These are phyloP conservation scores for Globisporangium spiculum DNA, from an alignment of 352 stramenopile genomes.

Conservation along the genomic window DNA sequence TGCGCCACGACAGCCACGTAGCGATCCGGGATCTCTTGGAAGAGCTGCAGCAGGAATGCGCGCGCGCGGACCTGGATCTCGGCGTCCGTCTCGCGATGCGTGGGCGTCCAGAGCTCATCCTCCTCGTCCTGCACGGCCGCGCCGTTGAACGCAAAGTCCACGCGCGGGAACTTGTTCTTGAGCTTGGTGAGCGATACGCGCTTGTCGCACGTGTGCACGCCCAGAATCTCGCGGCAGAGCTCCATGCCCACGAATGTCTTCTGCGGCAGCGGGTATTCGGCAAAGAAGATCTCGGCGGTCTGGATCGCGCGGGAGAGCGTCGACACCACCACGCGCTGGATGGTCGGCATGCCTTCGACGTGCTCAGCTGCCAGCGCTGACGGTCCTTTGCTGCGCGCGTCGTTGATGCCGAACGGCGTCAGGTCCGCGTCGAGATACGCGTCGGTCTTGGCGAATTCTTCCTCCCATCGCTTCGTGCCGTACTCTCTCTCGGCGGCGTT, in stretches of 20 bases:
- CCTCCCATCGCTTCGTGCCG: conserved; percentile 54
- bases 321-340: conserved; percentile 68
- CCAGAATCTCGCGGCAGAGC: conserved; percentile 60
- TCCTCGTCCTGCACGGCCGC: conserved; percentile 46
- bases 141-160: conserved; percentile 42
- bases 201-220: conserved; percentile 71
- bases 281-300: conserved; percentile 67
- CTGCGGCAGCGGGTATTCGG: conserved; percentile 25
- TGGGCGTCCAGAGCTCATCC: conserved; percentile 54
- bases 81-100: conserved; percentile 57
- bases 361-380: conserved; percentile 33
- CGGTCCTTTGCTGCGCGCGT: conserved; percentile 45
- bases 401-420: conserved; percentile 52
- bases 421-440: conserved; percentile 61
- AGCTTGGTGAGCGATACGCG: conserved; percentile 42
- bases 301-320: conserved; percentile 69
- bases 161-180: conserved; percentile 44
- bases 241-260: conserved; percentile 52
- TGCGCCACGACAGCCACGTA: conserved; percentile 63
- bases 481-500: conserved; percentile 58
- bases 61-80: conserved; percentile 50
- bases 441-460: conserved; percentile 52
- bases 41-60: conserved; percentile 37
- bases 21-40: conserved; percentile 44
- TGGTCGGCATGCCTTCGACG: conserved; percentile 46